Evolutionary conservation across 768 basidiomycete genomes (phyloP), one percentile per base, ranked within the genome.

Genomic region (Tylopilus rubrobrunneus): DNA sequence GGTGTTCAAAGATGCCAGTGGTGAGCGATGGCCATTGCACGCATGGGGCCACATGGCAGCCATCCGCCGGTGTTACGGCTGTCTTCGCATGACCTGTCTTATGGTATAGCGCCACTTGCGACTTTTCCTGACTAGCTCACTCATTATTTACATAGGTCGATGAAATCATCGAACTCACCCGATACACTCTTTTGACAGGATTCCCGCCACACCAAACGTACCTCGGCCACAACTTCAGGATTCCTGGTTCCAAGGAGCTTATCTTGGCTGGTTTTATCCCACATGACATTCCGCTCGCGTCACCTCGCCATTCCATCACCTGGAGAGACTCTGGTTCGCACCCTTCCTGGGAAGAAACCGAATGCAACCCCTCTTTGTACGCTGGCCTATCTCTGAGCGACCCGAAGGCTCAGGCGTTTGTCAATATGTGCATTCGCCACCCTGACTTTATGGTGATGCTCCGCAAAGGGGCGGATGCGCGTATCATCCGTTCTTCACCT

Each of bases 41-140:
- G 72, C 67, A 7, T 72, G 71, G 71, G 69, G 70, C 7, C 71
- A 72, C 36, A 59, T 72, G 58, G 64, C 59, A 41, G 66, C 65
- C 29, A 49, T 71, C 29, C 58, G 61, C 34, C 48, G 42, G 15
- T 72, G 71, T 47, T 73, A 72, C 45, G 60, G 63, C 4, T 73
- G 71, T 41, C 63, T 73, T 51, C 69, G 71, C 36, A 53, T 49
- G 14, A 59, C 57, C n/a, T 72, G 70, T 48, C 59, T 60, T 51
- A 67, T 71, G 53, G 71, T 69, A 59, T 43, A 44, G 46, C 29
- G 31, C 12, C 37, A 27, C 4, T 37, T 17, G 10, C 27, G 29
- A 29, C 23, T 39, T 41, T 29, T 25, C 37, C 5, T 23, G 5
- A 48, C 25, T 15, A 4, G 6, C 28, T 23, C 7, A 33, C 58